phyloP scores from a whole-genome alignment of 192 early-diverging fungal genomes.

The Pecoramyces ruminantium region DNA sequence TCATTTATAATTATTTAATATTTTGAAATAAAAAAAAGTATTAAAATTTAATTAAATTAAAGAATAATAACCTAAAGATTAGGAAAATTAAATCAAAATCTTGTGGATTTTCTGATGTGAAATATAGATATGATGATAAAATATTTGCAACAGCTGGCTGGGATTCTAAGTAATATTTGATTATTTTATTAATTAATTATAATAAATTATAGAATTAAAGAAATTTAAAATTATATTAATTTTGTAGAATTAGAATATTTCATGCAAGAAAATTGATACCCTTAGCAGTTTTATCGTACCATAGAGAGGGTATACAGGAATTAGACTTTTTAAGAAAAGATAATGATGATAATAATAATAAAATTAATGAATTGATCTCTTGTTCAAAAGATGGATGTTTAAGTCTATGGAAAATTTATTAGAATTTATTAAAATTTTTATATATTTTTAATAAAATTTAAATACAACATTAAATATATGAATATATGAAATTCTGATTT shows the following conservation, averaged over 20 bases:
- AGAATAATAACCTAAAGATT: not conserved
- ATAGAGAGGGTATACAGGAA: not conserved
- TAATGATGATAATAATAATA: not conserved
- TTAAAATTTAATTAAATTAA: no score
- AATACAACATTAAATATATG: no score
- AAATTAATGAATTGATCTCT: not conserved
- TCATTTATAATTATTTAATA: no score
- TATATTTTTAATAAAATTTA: no score
- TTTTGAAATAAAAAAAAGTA: no score
- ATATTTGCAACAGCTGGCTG: not conserved
- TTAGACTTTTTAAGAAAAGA: not conserved
- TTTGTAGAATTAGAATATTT: not conserved
- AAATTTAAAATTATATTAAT: no score
- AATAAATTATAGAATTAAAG: no score
- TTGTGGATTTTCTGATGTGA: not conserved
- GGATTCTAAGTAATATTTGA: not conserved
- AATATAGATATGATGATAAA: not conserved
- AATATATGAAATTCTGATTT: no score
- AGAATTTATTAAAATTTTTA: no score
- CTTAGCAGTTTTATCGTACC: not conserved
- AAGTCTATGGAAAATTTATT: not conserved
- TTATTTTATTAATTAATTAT: no score
- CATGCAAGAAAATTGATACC: not conserved
- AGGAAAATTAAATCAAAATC: not conserved
- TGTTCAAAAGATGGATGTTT: not conserved